Percentiles rank a stretch among this genome's conserved stretches.
Conservation (phyloP, 495 filamentous ascomycete species). For the Aspergillus indologenus region DNA sequence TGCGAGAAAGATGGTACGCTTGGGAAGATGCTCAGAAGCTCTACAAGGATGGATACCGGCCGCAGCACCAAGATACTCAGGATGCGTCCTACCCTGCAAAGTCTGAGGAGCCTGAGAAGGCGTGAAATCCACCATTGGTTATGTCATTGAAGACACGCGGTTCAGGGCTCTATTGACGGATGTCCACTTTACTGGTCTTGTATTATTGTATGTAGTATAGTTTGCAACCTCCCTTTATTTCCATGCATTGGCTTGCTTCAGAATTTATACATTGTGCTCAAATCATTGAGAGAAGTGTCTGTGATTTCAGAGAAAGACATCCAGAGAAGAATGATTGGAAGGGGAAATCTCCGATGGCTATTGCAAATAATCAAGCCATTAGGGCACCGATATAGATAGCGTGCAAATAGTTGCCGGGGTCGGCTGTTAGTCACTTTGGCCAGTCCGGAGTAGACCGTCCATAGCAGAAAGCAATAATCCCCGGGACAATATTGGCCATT, state of each 20-base stretch:
- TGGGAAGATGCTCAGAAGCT: slow-evolving; percentile 80
- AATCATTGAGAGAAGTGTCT: not conserved
- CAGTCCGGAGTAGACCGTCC: not conserved
- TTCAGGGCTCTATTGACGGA: not conserved
- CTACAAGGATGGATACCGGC: slow-evolving; percentile 55
- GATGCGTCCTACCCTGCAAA: not conserved
- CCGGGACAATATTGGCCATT: not conserved
- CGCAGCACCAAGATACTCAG: slow-evolving; percentile 23
- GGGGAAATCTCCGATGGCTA: not conserved
- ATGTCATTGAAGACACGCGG: slow-evolving; percentile 1
- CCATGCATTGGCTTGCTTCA: not conserved
- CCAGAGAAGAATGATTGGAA: not conserved
- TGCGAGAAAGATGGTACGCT: slow-evolving; percentile 85
- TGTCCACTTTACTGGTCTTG: not conserved
- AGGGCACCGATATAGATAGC: not conserved
- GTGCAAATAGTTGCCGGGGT: not conserved
- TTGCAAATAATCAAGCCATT: not conserved
- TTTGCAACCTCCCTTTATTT: not conserved
- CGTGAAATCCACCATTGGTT: slow-evolving; percentile 1
- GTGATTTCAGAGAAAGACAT: not conserved
- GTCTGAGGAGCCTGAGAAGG: not conserved
- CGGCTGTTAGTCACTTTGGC: not conserved
- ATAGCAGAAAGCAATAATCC: not conserved
- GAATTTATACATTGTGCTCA: not conserved
- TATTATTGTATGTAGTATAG: slow-evolving; percentile 10